Base-by-base conservation (phyloP, 176 grass and related monocot species). In the Luzula sylvatica region DNA sequence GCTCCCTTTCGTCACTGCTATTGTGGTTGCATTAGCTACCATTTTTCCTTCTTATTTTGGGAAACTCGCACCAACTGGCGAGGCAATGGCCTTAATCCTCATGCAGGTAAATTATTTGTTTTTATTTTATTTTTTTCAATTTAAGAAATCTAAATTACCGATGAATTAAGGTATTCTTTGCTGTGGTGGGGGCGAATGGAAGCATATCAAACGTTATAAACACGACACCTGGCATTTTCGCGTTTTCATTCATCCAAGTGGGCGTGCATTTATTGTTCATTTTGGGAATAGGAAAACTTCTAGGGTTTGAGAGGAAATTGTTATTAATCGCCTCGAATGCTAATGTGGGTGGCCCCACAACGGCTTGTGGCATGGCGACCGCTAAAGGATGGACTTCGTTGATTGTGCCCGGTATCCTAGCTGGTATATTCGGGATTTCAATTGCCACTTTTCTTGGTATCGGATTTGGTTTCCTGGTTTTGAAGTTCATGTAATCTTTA, bases 341-440 rank as follows among this genome's bases (percentile, higher is more conserved):
- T 0, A 94, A 86, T 57, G 77, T 93, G 1, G 81, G 81, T 2
- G 87, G 87, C 5, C 87, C 87, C 14, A 93, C 87, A n/a, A 93
- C 87, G 6, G 87, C 81, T 6, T 86, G 87, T 23, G 87, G 81
- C 22, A 93, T 93, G 87, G 87, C 87, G 7, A 82, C 73, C 1
- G 73, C 73, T 19, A 86, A 93, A 64, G 81, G 87, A 13, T 93
- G 81, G 87, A 69, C 2, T 21, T 81, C 81, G 17, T 19, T 93
- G 43, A 55, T 86, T 18, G 81, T 93, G 53, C 77, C 87, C 0
- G 81, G 87, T 43, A 93, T 93, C 43, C 80, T 93, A 5, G 73
- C 73, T 0, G 81, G 87, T 59, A 93, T 93, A 15, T 75, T 84
- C 0, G 80, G 86, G 20, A 92, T 92, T 21, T 58, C 87, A n/a